Conservation (phyloP, 192 early-diverging fungal genomes). For the Coemansia sp. region DNA sequence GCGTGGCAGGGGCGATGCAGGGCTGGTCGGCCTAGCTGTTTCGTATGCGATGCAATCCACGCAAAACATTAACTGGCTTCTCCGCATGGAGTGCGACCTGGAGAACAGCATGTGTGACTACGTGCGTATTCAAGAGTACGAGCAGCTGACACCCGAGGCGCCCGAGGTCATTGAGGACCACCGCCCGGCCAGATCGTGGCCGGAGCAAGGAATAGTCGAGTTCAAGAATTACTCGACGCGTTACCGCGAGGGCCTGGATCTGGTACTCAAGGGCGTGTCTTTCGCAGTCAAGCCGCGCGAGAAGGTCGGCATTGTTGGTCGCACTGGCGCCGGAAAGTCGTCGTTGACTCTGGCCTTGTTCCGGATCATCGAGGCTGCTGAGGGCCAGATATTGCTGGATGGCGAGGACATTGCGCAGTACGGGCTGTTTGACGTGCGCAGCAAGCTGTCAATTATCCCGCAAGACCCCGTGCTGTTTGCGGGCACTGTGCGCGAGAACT, state of each 20-base stretch:
- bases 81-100: slow-evolving; percentile 86
- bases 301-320: slow-evolving; percentile 65
- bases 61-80: slow-evolving; percentile 85
- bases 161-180: slow-evolving; percentile 69
- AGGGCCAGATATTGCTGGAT: slow-evolving; percentile 66
- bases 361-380: slow-evolving; percentile 65
- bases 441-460: slow-evolving; percentile 78
- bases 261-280: slow-evolving; percentile 67
- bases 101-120: slow-evolving; percentile 74
- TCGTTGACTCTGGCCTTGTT: slow-evolving; percentile 64
- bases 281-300: slow-evolving; percentile 52
- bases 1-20: slow-evolving; percentile 66
- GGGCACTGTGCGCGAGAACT: slow-evolving; percentile 63
- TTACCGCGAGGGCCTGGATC: slow-evolving; percentile 79
- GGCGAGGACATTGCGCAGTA: slow-evolving; percentile 63
- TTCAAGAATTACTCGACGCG: slow-evolving; percentile 80
- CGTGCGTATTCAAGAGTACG: slow-evolving; percentile 83
- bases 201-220: slow-evolving; percentile 72
- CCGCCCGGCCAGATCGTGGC: slow-evolving; percentile 70
- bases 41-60: slow-evolving; percentile 75
- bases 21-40: slow-evolving; percentile 66
- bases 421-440: slow-evolving; percentile 57
- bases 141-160: slow-evolving; percentile 77
- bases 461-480: slow-evolving; percentile 80
- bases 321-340: slow-evolving; percentile 73